A percentile compares a stretch with the other conserved stretches of the same genome.
Evolutionary conservation across 768 basidiomycete genomes (phyloP).

Genomic region (Pleurotus platypus): DNA sequence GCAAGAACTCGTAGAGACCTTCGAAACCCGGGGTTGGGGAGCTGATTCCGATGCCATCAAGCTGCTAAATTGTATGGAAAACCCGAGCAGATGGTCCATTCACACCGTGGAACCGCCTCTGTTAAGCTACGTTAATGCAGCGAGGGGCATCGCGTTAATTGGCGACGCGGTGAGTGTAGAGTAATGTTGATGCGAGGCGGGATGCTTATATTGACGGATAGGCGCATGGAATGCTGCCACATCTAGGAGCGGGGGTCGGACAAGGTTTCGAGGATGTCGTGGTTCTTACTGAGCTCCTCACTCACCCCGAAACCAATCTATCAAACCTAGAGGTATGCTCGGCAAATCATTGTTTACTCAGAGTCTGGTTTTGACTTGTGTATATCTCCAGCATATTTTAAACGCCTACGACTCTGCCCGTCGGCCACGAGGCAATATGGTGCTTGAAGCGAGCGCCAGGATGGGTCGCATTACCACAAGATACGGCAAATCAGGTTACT

Average conservation of each 20-base stretch:
- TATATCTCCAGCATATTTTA: constrained; percentile 35
- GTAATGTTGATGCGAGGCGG: no score
- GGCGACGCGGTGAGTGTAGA: constrained; percentile 45
- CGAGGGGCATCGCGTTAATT: constrained; percentile 38
- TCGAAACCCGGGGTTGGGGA: constrained; percentile 36
- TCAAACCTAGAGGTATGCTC: constrained; percentile 37
- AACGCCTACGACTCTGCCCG: constrained; percentile 41
- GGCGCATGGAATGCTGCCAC: constrained; percentile 60
- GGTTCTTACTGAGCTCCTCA: constrained; percentile 41
- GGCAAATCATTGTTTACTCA: no score
- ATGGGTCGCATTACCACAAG: constrained; percentile 42
- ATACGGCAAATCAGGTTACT: constrained; percentile 29
- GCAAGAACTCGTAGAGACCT: constrained; percentile 40
- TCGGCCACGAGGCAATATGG: constrained; percentile 45
- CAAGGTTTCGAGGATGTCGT: constrained; percentile 59
- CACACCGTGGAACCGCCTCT: constrained; percentile 46
- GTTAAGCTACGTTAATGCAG: constrained; percentile 34
- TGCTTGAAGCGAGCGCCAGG: constrained; percentile 35
- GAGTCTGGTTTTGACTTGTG: neutral
- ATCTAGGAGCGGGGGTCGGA: constrained; percentile 55
- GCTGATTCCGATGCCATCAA: constrained; percentile 27
- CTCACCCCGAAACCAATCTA: constrained; percentile 33
- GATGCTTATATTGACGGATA: constrained; percentile 13
- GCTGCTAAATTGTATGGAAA: constrained; percentile 38
- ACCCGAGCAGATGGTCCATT: constrained; percentile 49